Conservation (phyloP, 805 yeast species). For the Isabelozyma heimii region DNA sequence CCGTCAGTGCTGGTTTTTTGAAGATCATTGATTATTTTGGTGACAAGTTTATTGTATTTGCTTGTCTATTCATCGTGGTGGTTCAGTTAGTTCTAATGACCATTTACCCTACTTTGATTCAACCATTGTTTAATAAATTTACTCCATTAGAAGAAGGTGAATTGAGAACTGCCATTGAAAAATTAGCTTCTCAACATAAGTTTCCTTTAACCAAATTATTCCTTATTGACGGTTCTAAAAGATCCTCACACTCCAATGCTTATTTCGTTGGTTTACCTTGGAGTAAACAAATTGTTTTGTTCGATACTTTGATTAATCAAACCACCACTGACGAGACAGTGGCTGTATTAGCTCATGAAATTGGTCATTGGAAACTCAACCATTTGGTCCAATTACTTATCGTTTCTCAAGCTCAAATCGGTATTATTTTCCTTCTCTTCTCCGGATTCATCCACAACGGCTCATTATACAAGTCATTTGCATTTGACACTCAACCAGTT, state of each 20-base stretch:
- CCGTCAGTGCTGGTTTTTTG: conserved; percentile 70
- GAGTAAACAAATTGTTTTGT: conserved; percentile 92
- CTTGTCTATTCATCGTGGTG: conserved; percentile 66
- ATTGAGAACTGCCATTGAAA: conserved; percentile 75
- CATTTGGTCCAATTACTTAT: conserved; percentile 79
- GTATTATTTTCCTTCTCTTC: conserved; percentile 67
- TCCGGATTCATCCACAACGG: conserved; percentile 76
- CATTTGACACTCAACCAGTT: conserved; percentile 70
- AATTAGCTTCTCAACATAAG: conserved; percentile 66
- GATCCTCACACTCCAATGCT: conserved; percentile 96
- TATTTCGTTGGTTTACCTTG: conserved; percentile 95
- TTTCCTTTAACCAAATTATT: conserved; percentile 86
- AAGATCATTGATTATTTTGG: conserved; percentile 81
- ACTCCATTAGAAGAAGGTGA: conserved; percentile 90
- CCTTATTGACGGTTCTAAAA: conserved; percentile 95
- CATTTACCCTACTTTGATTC: conserved; percentile 78
- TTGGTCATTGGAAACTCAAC: conserved; percentile 94
- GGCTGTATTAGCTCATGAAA: conserved; percentile 97
- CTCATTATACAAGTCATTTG: conserved; percentile 76
- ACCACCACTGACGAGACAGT: conserved; percentile 77
- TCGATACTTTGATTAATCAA: conserved; percentile 84
- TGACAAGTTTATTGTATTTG: conserved; percentile 75
- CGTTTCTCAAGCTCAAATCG: conserved; percentile 61
- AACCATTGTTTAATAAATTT: conserved; percentile 89
- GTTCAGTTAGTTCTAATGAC: conserved; percentile 76